phyloP scores from a whole-genome alignment of 176 grass and related monocot genomes.

The Zoysia japonica region DNA sequence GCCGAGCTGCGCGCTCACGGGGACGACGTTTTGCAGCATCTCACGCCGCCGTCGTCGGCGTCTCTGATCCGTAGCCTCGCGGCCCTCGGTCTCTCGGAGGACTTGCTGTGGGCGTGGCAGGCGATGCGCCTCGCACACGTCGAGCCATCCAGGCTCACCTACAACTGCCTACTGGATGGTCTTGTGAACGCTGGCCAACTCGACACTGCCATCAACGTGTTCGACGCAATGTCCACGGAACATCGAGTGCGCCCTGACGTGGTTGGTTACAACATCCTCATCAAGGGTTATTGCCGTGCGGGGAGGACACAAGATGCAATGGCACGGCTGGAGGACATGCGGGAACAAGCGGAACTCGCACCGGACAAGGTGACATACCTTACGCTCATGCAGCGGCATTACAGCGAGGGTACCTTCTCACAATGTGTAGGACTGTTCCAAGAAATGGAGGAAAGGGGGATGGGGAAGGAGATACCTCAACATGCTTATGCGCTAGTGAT shows the following conservation, averaged over 20 bases:
- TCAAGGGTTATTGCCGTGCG: constrained; percentile 72
- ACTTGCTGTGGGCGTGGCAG: constrained; percentile 71
- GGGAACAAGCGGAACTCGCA: constrained; percentile 33
- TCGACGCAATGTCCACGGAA: constrained; percentile 66
- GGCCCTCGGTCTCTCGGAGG: constrained; percentile 65
- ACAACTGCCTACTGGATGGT: constrained; percentile 88
- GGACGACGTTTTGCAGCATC: constrained; percentile 31
- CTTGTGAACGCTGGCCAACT: constrained; percentile 69
- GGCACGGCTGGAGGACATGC: constrained; percentile 51
- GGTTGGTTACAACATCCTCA: constrained; percentile 78
- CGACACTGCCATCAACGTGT: constrained; percentile 79
- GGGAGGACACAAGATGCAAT: constrained; percentile 57
- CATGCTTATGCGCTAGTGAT: constrained; percentile 82
- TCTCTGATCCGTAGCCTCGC: constrained; percentile 71
- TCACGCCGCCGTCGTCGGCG: constrained; percentile 49
- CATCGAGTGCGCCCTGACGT: constrained; percentile 52
- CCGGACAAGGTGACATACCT: constrained; percentile 84
- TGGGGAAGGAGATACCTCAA: constrained; percentile 68
- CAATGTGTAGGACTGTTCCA: constrained; percentile 63
- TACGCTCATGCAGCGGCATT: constrained; percentile 73
- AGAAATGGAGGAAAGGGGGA: constrained; percentile 72
- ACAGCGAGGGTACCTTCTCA: constrained; percentile 51
- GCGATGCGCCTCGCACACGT: constrained; percentile 59
- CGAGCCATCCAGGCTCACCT: constrained; percentile 69
- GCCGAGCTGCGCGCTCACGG: constrained; percentile 54